phyloP scores from a whole-genome alignment of 2,329 filamentous ascomycete genomes.

The Hortaea werneckii region DNA sequence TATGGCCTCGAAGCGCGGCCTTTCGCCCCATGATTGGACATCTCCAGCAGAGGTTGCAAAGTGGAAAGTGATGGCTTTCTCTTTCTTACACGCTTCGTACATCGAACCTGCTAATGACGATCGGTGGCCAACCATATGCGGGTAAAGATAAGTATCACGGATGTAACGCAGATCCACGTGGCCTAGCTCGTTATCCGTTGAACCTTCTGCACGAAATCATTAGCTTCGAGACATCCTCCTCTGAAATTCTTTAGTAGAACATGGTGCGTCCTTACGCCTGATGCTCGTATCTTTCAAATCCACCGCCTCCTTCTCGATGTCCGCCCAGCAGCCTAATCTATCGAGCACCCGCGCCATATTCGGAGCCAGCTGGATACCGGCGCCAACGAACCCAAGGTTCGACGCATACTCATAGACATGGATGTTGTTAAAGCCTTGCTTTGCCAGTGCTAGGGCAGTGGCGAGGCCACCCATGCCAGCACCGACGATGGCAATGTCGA shows the following conservation, averaged over 20 bases:
- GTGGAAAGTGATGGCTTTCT: constrained; percentile 57
- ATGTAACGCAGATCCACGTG: constrained; percentile 62
- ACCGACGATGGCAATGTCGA: constrained; percentile 26
- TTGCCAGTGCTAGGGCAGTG: constrained; percentile 61
- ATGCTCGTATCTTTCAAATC: constrained; percentile 64
- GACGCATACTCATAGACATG: constrained; percentile 65
- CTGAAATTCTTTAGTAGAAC: neutral
- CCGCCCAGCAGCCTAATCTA: constrained; percentile 59
- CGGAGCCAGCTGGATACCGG: constrained; percentile 73
- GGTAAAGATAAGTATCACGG: constrained; percentile 57
- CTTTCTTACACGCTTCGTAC: constrained; percentile 58
- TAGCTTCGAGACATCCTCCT: neutral
- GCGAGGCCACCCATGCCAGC: constrained; percentile 66
- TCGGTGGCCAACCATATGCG: constrained; percentile 72
- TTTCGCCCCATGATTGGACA: constrained; percentile 50
- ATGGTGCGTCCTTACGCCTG: constrained; percentile 39
- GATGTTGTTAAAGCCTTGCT: constrained; percentile 64
- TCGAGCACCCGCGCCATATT: constrained; percentile 73
- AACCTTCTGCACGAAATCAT: constrained; percentile 43
- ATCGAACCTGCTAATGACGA: constrained; percentile 59
- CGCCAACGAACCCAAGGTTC: constrained; percentile 69
- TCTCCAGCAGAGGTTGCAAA: constrained; percentile 49
- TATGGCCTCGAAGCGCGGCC: constrained; percentile 49
- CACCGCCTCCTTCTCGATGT: constrained; percentile 61
- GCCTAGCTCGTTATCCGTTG: constrained; percentile 57